Base-by-base conservation (phyloP, 2,329 filamentous ascomycete species). In the Gyromitra esculenta region DNA sequence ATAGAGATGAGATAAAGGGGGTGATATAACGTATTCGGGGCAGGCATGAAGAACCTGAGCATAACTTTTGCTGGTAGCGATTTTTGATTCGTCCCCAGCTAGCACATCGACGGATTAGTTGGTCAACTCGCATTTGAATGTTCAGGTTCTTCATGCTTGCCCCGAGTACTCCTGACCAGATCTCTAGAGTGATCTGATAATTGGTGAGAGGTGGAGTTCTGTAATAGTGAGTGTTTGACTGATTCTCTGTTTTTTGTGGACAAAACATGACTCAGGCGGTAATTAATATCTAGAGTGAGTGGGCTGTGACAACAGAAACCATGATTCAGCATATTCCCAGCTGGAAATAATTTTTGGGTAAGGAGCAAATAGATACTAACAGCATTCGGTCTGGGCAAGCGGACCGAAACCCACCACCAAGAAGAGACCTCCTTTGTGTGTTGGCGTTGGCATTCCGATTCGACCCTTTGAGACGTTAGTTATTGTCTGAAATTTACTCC, bases 241-340 rank as follows among this genome's bases (percentile, higher is more conserved):
- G 21, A 57, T 57, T 57, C 13, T 18, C 31, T 15, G n/a, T 13
- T 35, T 57, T 57, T 57, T 6, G n/a, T 37, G 31, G 21, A 54
- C 50, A 18, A 25, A 21, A 25, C 25, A 54, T 25, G 7, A 9
- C 18, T 13, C 52, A 57, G 5, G 52, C 25, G 5, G 54, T 37
- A 37, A 39, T 35, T 57, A 57, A 37, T 57, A 57, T 57, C 54
- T 57, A 13, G 13, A 57, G n/a, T 35, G 11, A 21, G 25, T n/a
- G n/a, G 37, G 25, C 8, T 57, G 31, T 57, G 13, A n/a, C 31
- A 37, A 15, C 5, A 57, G 37, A 57, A 37, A 57, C 54, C 15
- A 15, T 11, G 2, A 11, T 8, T 35, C 25, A 1, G 6, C 31
- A 57, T 57, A 25, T 13, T 7, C 11, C 13, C 15, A 57, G 4